phyloP scores from a whole-genome alignment of 2,329 filamentous ascomycete species.

The Hypoxylon sp. region DNA sequence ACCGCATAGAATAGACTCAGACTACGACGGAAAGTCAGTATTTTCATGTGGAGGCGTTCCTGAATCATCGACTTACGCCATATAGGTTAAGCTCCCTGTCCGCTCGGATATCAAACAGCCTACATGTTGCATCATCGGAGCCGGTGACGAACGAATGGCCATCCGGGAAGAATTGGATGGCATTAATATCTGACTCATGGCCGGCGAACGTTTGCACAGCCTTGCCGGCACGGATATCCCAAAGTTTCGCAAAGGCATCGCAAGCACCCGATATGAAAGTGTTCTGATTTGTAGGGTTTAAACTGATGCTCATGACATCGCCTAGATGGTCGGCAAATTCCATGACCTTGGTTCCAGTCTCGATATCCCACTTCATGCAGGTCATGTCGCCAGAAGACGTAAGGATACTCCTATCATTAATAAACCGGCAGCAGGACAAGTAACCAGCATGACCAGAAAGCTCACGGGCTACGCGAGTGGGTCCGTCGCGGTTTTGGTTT shows the following conservation, averaged over 20 bases:
- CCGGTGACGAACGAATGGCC: constrained; percentile 98
- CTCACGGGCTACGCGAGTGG: constrained; percentile 94
- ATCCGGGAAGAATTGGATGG: constrained; percentile 99
- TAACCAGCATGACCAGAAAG: constrained; percentile 97
- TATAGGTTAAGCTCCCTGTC: constrained; percentile 83
- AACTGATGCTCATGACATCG: constrained; percentile 99
- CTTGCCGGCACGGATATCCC: constrained; percentile 98
- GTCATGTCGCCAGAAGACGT: constrained; percentile 99
- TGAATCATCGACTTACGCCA: constrained; percentile 65
- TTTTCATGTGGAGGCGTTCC: too few species aligned
- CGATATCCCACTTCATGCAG: constrained; percentile 99
- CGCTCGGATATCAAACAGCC: constrained; percentile 96
- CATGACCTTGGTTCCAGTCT: constrained; percentile 95
- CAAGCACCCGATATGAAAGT: constrained; percentile 99
- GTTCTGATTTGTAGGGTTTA: constrained; percentile 99
- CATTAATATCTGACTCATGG: constrained; percentile 99
- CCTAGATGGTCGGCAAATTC: constrained; percentile 98
- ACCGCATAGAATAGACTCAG: constrained; percentile 95
- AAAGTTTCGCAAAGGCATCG: constrained; percentile 97
- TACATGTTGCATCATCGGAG: constrained; percentile 96
- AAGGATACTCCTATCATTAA: constrained; percentile 97
- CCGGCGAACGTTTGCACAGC: constrained; percentile 98
- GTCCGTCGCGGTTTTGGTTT: constrained; percentile 93
- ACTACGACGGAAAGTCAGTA: constrained; percentile 68
- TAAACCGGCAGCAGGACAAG: constrained; percentile 97